These are phyloP conservation scores for Solanum sitiens DNA, from an alignment of 257 asterid species.

Conservation along the genomic window DNA sequence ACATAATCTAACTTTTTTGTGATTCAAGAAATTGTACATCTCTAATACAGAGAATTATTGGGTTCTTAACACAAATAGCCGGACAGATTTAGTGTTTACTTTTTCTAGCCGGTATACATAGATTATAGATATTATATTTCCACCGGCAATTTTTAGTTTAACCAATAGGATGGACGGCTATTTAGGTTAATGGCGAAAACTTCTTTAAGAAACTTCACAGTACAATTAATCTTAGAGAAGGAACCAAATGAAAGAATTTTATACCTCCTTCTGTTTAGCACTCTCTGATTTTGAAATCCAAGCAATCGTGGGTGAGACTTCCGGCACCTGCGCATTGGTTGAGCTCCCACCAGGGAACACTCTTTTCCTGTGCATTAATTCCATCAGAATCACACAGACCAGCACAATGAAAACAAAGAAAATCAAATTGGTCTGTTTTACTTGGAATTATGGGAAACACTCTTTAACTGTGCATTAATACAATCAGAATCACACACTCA, in stretches of 20 bases:
- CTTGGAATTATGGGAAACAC: background rate
- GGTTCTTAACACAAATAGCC: background rate
- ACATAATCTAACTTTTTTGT: background rate
- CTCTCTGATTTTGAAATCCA: slow-evolving; percentile 10
- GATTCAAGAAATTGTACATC: background rate
- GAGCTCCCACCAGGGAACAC: slow-evolving; percentile 43
- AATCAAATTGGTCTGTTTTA: background rate
- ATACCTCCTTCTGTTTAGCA: slow-evolving; percentile 41
- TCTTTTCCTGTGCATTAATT: slow-evolving; percentile 40
- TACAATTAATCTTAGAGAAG: background rate
- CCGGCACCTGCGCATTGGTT: slow-evolving; percentile 28
- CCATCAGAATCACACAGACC: slow-evolving; percentile 3
- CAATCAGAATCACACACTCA: background rate
- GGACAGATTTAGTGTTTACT: background rate
- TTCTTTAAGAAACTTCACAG: background rate
- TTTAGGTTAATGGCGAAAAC: background rate
- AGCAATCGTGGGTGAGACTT: slow-evolving; percentile 22
- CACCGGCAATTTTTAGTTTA: background rate
- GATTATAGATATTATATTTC: background rate
- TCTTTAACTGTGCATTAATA: background rate
- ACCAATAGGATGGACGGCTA: background rate
- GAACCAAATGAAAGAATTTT: background rate
- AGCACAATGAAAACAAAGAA: slow-evolving; percentile 5
- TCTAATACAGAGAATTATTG: background rate
- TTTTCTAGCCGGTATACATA: background rate